Evolutionary conservation across 2,329 filamentous ascomycete species (phyloP).

Genomic region (Verticillium nonalfalfae): DNA sequence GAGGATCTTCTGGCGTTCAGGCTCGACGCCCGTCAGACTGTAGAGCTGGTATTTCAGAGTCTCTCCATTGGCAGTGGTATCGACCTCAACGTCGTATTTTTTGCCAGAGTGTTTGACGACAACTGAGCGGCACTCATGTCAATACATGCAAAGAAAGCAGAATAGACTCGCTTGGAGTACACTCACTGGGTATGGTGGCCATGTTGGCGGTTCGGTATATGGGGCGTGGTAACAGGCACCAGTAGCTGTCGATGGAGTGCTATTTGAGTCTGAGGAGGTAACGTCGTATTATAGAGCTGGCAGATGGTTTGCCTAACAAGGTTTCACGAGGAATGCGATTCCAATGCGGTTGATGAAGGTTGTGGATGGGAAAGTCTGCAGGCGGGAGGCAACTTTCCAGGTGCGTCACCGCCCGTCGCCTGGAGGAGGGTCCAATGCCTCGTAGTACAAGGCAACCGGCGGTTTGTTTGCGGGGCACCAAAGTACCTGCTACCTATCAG

Average conservation of each 20-base stretch:
- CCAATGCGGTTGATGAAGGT: background rate
- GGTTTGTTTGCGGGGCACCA: conserved; percentile 9
- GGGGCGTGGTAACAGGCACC: background rate
- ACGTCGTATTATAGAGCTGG: background rate
- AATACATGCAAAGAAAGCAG: background rate
- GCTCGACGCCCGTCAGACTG: conserved; percentile 92
- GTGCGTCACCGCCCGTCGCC: conserved; percentile 9
- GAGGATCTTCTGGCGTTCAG: conserved; percentile 91
- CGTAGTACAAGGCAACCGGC: conserved; percentile 7
- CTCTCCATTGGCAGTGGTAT: conserved; percentile 77
- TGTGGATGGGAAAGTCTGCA: conserved; percentile 7
- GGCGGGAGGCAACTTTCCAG: conserved; percentile 9
- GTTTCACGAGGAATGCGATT: background rate
- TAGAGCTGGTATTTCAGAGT: conserved; percentile 94
- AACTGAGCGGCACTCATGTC: conserved; percentile 44
- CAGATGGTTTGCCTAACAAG: background rate
- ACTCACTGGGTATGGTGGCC: conserved; percentile 49
- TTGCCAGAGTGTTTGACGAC: conserved; percentile 93
- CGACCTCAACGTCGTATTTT: conserved; percentile 90
- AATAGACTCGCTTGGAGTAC: conserved; percentile 11
- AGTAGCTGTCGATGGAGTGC: background rate
- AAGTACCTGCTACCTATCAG: conserved; percentile 6
- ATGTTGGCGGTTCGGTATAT: conserved; percentile 24
- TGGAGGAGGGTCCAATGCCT: background rate
- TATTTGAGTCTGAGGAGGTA: background rate